These are phyloP conservation scores for Penicillium taxi DNA, from an alignment of 495 filamentous ascomycete genomes.

Conservation along the genomic window DNA sequence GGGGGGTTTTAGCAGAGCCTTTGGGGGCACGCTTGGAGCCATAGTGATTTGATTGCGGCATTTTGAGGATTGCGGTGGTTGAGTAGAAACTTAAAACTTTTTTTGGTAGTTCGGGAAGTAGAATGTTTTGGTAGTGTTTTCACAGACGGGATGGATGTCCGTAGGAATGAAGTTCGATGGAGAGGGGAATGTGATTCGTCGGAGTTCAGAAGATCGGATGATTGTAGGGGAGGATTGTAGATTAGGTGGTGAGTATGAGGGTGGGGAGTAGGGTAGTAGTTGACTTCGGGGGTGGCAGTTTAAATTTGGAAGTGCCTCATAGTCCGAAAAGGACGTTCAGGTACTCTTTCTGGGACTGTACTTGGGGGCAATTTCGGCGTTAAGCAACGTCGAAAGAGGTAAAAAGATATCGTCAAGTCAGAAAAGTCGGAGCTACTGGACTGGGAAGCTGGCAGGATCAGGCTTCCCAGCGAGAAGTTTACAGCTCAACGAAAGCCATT, in stretches of 20 bases:
- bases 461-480: slow-evolving; percentile 74
- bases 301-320: slow-evolving; percentile 34
- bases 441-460: slow-evolving; percentile 65
- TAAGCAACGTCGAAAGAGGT: slow-evolving; percentile 46
- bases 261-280: slow-evolving; percentile 1
- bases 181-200: too few relatives aligned
- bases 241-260: slow-evolving; percentile 1
- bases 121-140: too few relatives aligned
- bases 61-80: too few relatives aligned
- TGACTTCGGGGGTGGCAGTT: slow-evolving; percentile 7
- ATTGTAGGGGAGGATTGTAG: background rate
- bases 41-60: slow-evolving; percentile 23
- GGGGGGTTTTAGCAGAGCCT: slow-evolving; percentile 17
- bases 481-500: slow-evolving; percentile 90
- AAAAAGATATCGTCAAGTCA: slow-evolving; percentile 71
- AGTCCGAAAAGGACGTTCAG: slow-evolving; percentile 30
- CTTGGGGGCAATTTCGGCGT: slow-evolving; percentile 43
- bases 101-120: background rate
- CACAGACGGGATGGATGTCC: too few relatives aligned
- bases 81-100: too few relatives aligned
- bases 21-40: slow-evolving; percentile 29
- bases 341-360: slow-evolving; percentile 37
- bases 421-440: slow-evolving; percentile 62
- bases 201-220: too few relatives aligned
- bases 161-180: too few relatives aligned